Percentiles rank a stretch among this genome's conserved stretches.
These are phyloP conservation scores for Biancaea sappan DNA, from an alignment of 306 rosid genomes.

Conservation along the genomic window DNA sequence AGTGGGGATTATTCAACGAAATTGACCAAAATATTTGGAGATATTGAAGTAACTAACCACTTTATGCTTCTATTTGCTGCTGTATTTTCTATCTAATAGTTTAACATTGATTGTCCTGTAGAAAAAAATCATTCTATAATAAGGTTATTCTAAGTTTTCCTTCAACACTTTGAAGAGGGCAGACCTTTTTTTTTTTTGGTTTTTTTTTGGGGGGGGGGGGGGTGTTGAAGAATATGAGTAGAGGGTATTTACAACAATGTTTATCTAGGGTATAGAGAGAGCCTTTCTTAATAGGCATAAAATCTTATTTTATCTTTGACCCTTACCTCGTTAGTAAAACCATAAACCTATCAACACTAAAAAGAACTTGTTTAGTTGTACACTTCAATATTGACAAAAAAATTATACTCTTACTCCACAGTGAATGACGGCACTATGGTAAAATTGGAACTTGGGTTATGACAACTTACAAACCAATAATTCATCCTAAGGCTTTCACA, in stretches of 20 bases:
- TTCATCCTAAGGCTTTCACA: conserved; percentile 15
- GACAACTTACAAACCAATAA: conserved; percentile 1
- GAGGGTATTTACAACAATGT: not conserved
- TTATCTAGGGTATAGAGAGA: conserved; percentile 1
- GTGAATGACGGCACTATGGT: not conserved
- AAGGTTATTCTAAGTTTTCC: conserved; percentile 1
- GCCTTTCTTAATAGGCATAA: not conserved
- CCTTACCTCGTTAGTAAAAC: not conserved
- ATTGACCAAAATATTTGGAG: conserved; percentile 3
- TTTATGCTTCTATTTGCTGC: conserved; percentile 1
- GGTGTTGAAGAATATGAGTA: not conserved
- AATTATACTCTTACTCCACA: not conserved
- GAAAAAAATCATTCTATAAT: conserved; percentile 22
- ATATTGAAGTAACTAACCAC: conserved; percentile 20
- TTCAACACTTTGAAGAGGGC: too few species aligned
- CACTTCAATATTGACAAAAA: conserved; percentile 2
- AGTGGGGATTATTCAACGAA: conserved; percentile 1
- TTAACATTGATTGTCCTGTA: not conserved
- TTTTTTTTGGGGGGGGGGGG: too few species aligned
- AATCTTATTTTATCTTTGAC: conserved; percentile 22
- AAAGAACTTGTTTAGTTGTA: conserved; percentile 18
- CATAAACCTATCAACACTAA: not conserved
- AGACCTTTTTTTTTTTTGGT: too few species aligned
- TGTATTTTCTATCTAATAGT: not conserved
- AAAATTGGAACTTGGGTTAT: conserved; percentile 4